Conservation (phyloP, 2,329 filamentous ascomycete species). For the Dothistroma pini region DNA sequence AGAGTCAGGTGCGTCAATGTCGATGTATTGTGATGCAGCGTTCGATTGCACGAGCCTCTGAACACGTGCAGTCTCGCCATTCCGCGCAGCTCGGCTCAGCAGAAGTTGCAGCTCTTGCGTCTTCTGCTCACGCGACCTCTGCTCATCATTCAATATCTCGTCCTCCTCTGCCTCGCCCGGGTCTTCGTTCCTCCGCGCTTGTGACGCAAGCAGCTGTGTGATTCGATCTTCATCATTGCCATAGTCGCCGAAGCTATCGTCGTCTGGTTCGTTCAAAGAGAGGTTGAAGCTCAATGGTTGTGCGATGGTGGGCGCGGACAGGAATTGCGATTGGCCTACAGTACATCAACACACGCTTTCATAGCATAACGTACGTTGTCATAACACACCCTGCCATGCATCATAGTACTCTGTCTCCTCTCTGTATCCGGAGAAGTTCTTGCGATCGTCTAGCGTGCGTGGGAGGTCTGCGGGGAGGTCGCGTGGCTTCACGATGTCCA, state of each 20-base stretch:
- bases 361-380: slow-evolving; percentile 28
- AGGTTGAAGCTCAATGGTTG: slow-evolving; percentile 85
- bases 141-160: slow-evolving; percentile 69
- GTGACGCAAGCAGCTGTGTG: slow-evolving; percentile 93
- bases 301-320: slow-evolving; percentile 79
- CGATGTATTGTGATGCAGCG: slow-evolving; percentile 68
- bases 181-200: slow-evolving; percentile 65
- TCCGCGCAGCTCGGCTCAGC: slow-evolving; percentile 92
- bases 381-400: slow-evolving; percentile 82
- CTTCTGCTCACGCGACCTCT: slow-evolving; percentile 73
- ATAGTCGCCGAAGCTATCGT: slow-evolving; percentile 51
- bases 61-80: slow-evolving; percentile 83
- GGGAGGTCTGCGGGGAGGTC: slow-evolving; percentile 80
- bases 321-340: slow-evolving; percentile 88
- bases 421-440: slow-evolving; percentile 61
- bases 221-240: slow-evolving; percentile 81
- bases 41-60: slow-evolving; percentile 66
- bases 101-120: slow-evolving; percentile 76
- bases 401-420: slow-evolving; percentile 97
- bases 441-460: slow-evolving; percentile 84
- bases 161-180: slow-evolving; percentile 75
- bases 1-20: slow-evolving; percentile 84
- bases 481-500: slow-evolving; percentile 37
- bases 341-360: slow-evolving; percentile 10
- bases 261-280: slow-evolving; percentile 71